Evolutionary conservation across 129 eudicot species (phyloP).

Genomic region (Helianthus tuberosus): DNA sequence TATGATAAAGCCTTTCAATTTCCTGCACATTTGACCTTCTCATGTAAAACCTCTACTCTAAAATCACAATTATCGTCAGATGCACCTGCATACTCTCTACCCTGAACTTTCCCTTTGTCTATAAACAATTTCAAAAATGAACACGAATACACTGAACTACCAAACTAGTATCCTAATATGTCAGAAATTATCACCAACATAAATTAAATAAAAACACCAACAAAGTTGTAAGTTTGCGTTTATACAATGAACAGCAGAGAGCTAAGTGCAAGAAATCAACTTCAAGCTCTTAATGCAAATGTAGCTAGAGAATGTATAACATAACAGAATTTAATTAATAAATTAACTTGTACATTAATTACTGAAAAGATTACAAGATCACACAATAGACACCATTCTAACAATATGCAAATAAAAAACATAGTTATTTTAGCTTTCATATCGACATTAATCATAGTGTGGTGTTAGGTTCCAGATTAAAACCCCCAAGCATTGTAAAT

Average conservation of each 20-base stretch:
- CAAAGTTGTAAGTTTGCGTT: not conserved
- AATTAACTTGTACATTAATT: not conserved
- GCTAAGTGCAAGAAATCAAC: not conserved
- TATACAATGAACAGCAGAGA: not conserved
- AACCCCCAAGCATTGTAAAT: not conserved
- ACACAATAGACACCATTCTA: not conserved
- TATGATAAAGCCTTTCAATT: no score
- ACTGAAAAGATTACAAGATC: not conserved
- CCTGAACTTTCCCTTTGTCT: not conserved
- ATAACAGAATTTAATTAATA: not conserved
- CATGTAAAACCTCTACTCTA: no score
- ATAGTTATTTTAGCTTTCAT: not conserved
- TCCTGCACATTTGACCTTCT: no score
- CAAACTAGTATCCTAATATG: not conserved
- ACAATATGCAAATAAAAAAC: not conserved
- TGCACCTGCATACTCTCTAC: conserved; percentile 9
- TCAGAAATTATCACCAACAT: not conserved
- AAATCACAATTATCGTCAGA: not conserved
- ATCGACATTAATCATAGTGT: not conserved
- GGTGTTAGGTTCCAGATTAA: not conserved
- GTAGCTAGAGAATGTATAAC: not conserved
- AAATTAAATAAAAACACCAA: not conserved
- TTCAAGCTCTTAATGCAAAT: not conserved
- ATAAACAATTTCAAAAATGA: not conserved
- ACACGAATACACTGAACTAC: not conserved